Conservation (phyloP, 2,329 filamentous ascomycete species). For the Furcasterigmium sp. region DNA sequence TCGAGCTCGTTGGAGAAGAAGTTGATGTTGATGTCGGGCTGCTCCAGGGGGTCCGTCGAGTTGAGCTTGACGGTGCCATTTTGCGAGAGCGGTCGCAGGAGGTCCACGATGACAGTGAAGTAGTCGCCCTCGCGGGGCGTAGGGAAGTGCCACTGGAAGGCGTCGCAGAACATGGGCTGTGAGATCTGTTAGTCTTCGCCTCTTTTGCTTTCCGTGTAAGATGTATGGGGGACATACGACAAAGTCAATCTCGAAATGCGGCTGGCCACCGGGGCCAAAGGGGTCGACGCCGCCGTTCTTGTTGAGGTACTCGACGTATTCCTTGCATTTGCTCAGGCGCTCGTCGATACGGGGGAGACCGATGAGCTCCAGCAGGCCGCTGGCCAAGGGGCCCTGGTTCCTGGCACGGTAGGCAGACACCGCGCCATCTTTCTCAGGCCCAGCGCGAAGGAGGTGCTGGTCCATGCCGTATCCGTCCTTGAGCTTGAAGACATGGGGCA, state of each 20-base stretch:
- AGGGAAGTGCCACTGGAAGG: slow-evolving; percentile 44
- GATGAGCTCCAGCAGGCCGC: slow-evolving; percentile 42
- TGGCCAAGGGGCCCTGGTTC: slow-evolving; percentile 32
- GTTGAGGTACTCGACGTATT: slow-evolving; percentile 37
- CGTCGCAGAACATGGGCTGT: slow-evolving; percentile 41
- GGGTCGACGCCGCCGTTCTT: slow-evolving; percentile 42
- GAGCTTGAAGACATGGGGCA: slow-evolving; percentile 42
- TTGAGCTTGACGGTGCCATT: slow-evolving; percentile 51
- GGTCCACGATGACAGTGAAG: slow-evolving; percentile 50
- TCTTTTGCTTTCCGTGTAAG: neutral
- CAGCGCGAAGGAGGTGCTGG: slow-evolving; percentile 31
- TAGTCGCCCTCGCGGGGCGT: slow-evolving; percentile 37
- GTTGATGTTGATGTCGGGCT: slow-evolving; percentile 55
- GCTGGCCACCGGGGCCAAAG: slow-evolving; percentile 50
- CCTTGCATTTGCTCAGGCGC: slow-evolving; percentile 39
- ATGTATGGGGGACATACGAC: slow-evolving; percentile 23
- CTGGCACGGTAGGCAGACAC: slow-evolving; percentile 27
- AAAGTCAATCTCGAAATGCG: slow-evolving; percentile 59
- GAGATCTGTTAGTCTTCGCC: no score
- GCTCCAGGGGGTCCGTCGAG: slow-evolving; percentile 50
- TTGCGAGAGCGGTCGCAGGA: slow-evolving; percentile 33
- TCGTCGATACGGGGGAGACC: slow-evolving; percentile 53
- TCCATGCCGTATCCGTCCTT: slow-evolving; percentile 35
- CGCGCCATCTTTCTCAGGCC: slow-evolving; percentile 25
- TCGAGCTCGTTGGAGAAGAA: slow-evolving; percentile 52